Conservation (phyloP, 2,329 filamentous ascomycete genomes). For the Colletotrichum liaoningense region DNA sequence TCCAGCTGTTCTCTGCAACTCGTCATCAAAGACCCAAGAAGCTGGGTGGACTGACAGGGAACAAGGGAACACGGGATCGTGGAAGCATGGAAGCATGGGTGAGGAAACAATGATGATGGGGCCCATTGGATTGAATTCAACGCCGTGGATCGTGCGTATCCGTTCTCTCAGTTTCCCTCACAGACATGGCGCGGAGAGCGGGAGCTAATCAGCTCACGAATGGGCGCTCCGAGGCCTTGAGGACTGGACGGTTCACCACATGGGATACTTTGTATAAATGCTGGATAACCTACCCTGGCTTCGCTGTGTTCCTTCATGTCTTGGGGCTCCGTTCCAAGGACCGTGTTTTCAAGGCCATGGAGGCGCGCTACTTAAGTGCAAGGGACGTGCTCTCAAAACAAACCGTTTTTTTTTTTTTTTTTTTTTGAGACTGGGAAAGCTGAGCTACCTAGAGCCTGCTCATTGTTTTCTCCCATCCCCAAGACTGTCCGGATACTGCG, state of each 20-base stretch:
- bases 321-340: not conserved
- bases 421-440: not conserved
- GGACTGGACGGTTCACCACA: not conserved
- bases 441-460: too few relatives aligned
- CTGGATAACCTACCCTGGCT: not conserved
- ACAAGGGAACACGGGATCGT: not conserved
- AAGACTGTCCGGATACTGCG: not conserved
- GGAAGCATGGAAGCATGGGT: not conserved
- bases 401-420: not conserved
- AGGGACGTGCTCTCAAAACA: not conserved
- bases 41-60: not conserved
- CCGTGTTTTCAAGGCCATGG: not conserved
- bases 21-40: conserved; percentile 2
- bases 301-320: not conserved
- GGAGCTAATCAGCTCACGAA: not conserved
- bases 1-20: not conserved
- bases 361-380: not conserved
- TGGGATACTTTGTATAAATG: not conserved
- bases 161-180: not conserved
- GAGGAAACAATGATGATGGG: not conserved
- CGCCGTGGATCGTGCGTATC: too few relatives aligned
- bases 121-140: not conserved
- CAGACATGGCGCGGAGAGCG: not conserved
- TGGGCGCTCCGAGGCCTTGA: not conserved
- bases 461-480: not conserved